Percentiles rank a stretch among this genome's conserved stretches.
Evolutionary conservation across 345 rosid genomes (phyloP).

Genomic region (Linum lewisii): DNA sequence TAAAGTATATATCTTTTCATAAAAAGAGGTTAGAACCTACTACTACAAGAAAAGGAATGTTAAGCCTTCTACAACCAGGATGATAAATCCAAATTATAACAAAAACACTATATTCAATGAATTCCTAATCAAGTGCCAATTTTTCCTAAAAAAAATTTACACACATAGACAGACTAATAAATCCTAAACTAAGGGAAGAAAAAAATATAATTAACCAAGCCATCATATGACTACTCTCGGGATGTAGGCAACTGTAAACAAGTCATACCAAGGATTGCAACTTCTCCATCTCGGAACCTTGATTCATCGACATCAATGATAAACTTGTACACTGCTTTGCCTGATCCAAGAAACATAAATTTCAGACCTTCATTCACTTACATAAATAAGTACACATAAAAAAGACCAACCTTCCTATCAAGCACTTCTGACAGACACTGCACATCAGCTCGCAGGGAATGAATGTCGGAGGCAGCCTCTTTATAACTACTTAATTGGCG

Average conservation of each 20-base stretch:
- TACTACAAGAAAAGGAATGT: too few species aligned
- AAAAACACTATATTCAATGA: too few species aligned
- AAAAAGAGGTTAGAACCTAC: too few species aligned
- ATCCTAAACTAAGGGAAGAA: background rate
- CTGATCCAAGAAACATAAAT: conserved; percentile 35
- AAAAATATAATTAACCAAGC: background rate
- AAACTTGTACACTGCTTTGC: conserved; percentile 51
- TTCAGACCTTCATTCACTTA: conserved; percentile 12
- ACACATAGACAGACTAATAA: too few species aligned
- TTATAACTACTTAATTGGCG: conserved; percentile 60
- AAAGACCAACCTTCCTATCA: conserved; percentile 57
- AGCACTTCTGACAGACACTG: conserved; percentile 59
- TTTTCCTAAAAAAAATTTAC: too few species aligned
- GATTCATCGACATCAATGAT: conserved; percentile 43
- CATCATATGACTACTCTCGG: background rate
- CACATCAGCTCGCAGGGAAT: conserved; percentile 69
- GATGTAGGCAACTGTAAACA: background rate
- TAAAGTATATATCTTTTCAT: too few species aligned
- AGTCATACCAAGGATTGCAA: conserved; percentile 62
- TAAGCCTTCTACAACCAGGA: too few species aligned
- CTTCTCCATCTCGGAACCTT: conserved; percentile 51
- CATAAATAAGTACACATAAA: conserved; percentile 10
- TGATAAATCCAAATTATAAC: too few species aligned
- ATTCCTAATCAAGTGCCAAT: too few species aligned
- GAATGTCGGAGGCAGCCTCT: conserved; percentile 68